Base-by-base conservation (phyloP, 2,329 filamentous ascomycete species). In the Drechslera avenae region DNA sequence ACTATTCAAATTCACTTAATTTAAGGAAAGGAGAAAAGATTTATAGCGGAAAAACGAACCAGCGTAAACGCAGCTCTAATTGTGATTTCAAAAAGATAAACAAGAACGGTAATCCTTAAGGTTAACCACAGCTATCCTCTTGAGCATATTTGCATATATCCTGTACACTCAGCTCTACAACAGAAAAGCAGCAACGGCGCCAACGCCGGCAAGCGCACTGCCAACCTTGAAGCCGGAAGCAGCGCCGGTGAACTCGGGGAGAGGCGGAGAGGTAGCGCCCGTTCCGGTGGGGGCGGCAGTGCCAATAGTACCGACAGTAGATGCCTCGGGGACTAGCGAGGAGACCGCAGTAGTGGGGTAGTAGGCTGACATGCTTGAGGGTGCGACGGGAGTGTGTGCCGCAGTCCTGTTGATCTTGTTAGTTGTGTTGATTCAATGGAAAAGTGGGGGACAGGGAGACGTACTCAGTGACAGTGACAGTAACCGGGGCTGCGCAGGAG, bases 161-260 rank as follows among this genome's bases (percentile, higher is more conserved):
- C 35, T 19, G 17, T 12, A 18, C 34, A 14, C 21, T 13, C 43
- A 44, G 16, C 46, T 62, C 58, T 72, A 73, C 62, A 73, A 65
- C 60, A 73, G 66, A 8, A 73, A 46, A 39, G 71, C 71, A 41
- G 65, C 71, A 37, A 72, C 31, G 14, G 64, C 71, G 63, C 62
- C 71, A 30, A 67, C 62, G 62, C 69, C 69, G n/a, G 67, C 68
- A 48, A 72, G 53, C 6, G 62, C 52, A n/a, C 67, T 59, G 28
- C 65, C 68, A 30, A 69, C 63, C 62, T 70, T 66, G 37, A 64
- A 18, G 36, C 54, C 30, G 39, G 55, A 59, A 35, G 71, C 69
- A 33, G 69, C 69, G 42, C 69, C 69, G 30, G 69, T 71, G 61
- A 71, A 73, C 49, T 64, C 53, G 12, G 60, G 53, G 26, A 58